Evolutionary conservation across 192 early-diverging fungal genomes (phyloP), one percentile per base, ranked within the genome.

Genomic region (Dissophora globulifera): DNA sequence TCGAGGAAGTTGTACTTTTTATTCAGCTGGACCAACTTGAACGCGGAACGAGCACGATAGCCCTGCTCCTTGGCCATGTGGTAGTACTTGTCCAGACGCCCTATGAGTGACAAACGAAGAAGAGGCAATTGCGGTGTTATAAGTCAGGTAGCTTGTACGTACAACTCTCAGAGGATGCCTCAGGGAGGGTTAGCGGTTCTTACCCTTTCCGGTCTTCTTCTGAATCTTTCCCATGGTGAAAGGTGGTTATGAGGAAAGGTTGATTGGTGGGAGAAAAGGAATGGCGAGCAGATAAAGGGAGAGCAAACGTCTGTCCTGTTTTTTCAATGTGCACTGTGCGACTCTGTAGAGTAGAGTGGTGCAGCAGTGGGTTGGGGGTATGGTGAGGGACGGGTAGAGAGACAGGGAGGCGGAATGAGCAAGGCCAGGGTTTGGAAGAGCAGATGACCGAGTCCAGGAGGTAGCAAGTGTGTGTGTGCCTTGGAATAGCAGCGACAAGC

Each of bases 21-120:
- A 87, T 99, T 99, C 48, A 99, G 88, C 82, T 99, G 97, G 66
- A 99, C 95, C 43, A 99, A 88, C 88, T 99, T 99, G 89, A 96
- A 99, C 62, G 97, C 97, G 50, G 97, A 96, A 85, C 97, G 95
- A 58, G 97, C 95, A 69, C 96, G 90, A 87, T 95, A 99, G 54
- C 97, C 97, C 79, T 97, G 95, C 74, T 99, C 97, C 86, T 99
- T 99, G 81, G 97, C 97, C 88, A 99, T 90, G 79, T 99, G 93
- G 86, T 98, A 99, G 89, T 96, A 98, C 88, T 98, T 98, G 86
- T 99, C 97, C 84, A 99, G 89, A 83, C 97, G 93, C 35, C 96
- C 96, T 88, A 91, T 52, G 13, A n/a, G n/a, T n/a, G n/a, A n/a
- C n/a, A n/a, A n/a, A n/a, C n/a, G n/a, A n/a, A n/a, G n/a, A 17